phyloP scores from a whole-genome alignment of 768 basidiomycete species.

The Naganishia vishniacii region DNA sequence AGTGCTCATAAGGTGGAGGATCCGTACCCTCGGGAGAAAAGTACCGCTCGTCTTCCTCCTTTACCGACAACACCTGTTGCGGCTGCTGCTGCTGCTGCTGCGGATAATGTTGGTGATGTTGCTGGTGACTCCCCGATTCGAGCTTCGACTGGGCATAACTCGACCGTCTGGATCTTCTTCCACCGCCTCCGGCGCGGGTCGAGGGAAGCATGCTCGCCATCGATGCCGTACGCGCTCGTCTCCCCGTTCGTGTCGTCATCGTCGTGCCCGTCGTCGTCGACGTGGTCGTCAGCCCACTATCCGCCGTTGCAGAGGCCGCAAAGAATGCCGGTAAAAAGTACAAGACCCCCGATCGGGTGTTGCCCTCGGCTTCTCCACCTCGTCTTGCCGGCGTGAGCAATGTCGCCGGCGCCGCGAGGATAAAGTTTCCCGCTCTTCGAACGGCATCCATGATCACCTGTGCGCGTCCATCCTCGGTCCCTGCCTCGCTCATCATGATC shows the following conservation, averaged over 20 bases:
- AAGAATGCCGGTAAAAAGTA: constrained; percentile 35
- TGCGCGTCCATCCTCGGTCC: background rate
- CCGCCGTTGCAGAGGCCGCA: constrained; percentile 3
- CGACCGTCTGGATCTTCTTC: background rate
- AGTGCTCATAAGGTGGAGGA: constrained; percentile 7
- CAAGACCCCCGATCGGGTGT: constrained; percentile 23
- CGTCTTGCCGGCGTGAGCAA: constrained; percentile 7
- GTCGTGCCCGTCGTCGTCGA: too few species aligned
- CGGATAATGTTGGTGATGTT: background rate
- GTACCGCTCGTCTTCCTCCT: constrained; percentile 10
- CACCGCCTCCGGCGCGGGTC: background rate
- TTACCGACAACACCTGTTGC: too few species aligned
- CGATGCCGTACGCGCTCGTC: constrained; percentile 18
- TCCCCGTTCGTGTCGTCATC: background rate
- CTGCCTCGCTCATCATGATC: constrained; percentile 7
- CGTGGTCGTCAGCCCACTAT: too few species aligned
- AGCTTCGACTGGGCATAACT: background rate
- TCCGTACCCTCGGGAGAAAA: background rate
- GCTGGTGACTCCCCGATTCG: background rate
- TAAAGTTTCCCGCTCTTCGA: constrained; percentile 37
- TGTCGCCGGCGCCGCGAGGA: constrained; percentile 37
- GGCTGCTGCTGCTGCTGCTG: too few species aligned
- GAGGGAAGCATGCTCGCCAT: constrained; percentile 26
- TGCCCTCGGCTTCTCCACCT: background rate
- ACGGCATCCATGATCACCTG: constrained; percentile 19